Evolutionary conservation across 192 early-diverging fungal genomes (phyloP).

Genomic region (Geosiphon pyriformis): DNA sequence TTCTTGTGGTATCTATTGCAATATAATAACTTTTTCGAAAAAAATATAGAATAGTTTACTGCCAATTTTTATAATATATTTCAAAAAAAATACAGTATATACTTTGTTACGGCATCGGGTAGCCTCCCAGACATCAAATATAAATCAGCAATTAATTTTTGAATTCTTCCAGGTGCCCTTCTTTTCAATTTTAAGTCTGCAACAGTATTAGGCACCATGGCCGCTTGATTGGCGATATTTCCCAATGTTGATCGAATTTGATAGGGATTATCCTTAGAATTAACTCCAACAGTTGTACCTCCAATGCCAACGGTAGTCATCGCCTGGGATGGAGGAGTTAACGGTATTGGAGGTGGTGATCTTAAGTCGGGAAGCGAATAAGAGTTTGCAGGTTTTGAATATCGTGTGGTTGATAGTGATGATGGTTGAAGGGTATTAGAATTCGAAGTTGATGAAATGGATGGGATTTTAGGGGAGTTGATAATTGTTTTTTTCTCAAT

Average conservation of each 20-base stretch:
- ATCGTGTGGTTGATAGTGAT: slow-evolving; percentile 21
- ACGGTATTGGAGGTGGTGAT: slow-evolving; percentile 27
- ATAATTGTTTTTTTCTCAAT: slow-evolving; percentile 59
- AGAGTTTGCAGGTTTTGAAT: slow-evolving; percentile 1
- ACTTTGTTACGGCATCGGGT: slow-evolving; percentile 64
- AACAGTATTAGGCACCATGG: slow-evolving; percentile 29
- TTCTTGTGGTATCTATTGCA: slow-evolving; percentile 64
- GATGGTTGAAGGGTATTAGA: slow-evolving; percentile 19
- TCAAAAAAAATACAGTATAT: slow-evolving; percentile 3
- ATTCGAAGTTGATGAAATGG: too few species aligned
- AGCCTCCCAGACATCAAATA: slow-evolving; percentile 68
- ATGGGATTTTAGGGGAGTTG: slow-evolving; percentile 36
- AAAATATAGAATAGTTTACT: neutral
- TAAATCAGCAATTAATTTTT: slow-evolving; percentile 70
- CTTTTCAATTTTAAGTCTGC: slow-evolving; percentile 44
- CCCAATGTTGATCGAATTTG: slow-evolving; percentile 32
- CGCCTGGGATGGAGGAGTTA: slow-evolving; percentile 39
- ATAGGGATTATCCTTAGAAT: slow-evolving; percentile 27
- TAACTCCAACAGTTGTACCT: slow-evolving; percentile 14
- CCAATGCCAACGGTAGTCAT: slow-evolving; percentile 39
- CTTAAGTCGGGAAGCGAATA: slow-evolving; percentile 28
- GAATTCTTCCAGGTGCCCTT: slow-evolving; percentile 62
- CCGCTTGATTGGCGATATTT: slow-evolving; percentile 10
- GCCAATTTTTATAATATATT: neutral
- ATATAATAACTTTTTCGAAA: slow-evolving; percentile 45